Conservation (phyloP, 805 yeast species). For the Barnettozyma californica region DNA sequence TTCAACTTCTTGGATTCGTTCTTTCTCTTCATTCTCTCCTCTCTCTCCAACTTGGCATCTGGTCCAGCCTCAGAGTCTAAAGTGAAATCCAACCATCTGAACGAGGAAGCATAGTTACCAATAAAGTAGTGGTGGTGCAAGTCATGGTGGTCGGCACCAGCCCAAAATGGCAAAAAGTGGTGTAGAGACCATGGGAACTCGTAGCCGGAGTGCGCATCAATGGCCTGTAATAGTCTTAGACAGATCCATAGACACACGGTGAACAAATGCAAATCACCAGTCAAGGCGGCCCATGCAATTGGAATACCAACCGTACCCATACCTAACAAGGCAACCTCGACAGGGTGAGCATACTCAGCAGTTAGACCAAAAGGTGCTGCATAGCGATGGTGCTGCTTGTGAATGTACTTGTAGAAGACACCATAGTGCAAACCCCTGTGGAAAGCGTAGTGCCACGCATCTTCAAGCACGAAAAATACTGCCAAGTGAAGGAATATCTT, state of each 20-base stretch:
- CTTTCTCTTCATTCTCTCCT: slow-evolving; percentile 45
- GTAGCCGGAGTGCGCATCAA: slow-evolving; percentile 96
- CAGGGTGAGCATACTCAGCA: slow-evolving; percentile 97
- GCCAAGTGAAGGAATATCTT: slow-evolving; percentile 61
- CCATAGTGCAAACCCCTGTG: slow-evolving; percentile 90
- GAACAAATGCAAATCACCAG: slow-evolving; percentile 75
- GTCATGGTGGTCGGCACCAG: slow-evolving; percentile 98
- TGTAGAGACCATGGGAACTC: slow-evolving; percentile 97
- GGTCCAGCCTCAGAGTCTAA: slow-evolving; percentile 89
- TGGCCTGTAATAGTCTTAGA: slow-evolving; percentile 88
- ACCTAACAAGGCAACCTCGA: slow-evolving; percentile 79
- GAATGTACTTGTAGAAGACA: slow-evolving; percentile 84
- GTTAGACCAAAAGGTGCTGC: slow-evolving; percentile 97
- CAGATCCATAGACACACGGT: slow-evolving; percentile 89
- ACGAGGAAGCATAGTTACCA: slow-evolving; percentile 91
- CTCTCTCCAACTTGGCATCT: slow-evolving; percentile 71
- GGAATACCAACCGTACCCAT: slow-evolving; percentile 97
- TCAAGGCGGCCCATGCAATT: slow-evolving; percentile 69
- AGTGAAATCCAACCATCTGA: slow-evolving; percentile 92
- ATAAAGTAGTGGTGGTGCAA: slow-evolving; percentile 94
- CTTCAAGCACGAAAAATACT: slow-evolving; percentile 82
- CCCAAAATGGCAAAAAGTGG: slow-evolving; percentile 93
- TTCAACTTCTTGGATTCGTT: slow-evolving; percentile 1
- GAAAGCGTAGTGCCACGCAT: slow-evolving; percentile 95
- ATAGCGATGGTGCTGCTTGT: slow-evolving; percentile 95